Base-by-base conservation (phyloP, 495 filamentous ascomycete species). In the Hypoxylon subgilvum region DNA sequence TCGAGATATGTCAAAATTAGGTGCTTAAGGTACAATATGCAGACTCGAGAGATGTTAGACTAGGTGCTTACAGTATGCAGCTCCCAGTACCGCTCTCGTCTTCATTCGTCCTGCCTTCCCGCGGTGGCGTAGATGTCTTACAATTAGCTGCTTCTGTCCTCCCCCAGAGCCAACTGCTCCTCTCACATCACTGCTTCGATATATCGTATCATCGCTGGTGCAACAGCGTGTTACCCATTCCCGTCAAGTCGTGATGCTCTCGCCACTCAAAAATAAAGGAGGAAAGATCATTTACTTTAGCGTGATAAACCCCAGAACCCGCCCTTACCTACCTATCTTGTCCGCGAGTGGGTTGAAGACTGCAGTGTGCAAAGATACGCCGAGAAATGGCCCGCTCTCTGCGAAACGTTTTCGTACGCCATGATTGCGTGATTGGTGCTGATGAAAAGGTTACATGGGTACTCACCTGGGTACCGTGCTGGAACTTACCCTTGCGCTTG, bases 371-470 rank as follows among this genome's bases (percentile, higher is more conserved):
- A n/a, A n/a, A 55, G 39, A 40, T 32, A 18, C 50, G 13, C 39
- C 51, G 25, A 61, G 39, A 53, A 55, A 23, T 39, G 53, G 9
- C 51, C 44, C 51, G 44, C 21, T 22, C 18, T 21, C 19, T 16
- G 14, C 36, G 17, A 49, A 25, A 49, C 60, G 60, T 49, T 48
- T 58, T 53, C 30, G 36, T 57, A n/a, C 13, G 48, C 16, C 13
- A 31, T 18, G 28, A 63, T 63, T 57, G 60, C 60, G 60, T 63
- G 60, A 42, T 63, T 53, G 28, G 27, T 57, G 16, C 18, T 18
- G 13, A 48, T 17, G 44, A 23, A 46, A 36, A 35, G 42, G 41
- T 38, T 46, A 38, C 59, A 63, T 40, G 25, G 30, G n/a, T n/a
- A n/a, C n/a, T n/a, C n/a, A n/a, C n/a, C n/a, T n/a, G n/a, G n/a